phyloP scores from a whole-genome alignment of 1,139 yeast species.

The Kurtzmaniella quercitrusa region DNA sequence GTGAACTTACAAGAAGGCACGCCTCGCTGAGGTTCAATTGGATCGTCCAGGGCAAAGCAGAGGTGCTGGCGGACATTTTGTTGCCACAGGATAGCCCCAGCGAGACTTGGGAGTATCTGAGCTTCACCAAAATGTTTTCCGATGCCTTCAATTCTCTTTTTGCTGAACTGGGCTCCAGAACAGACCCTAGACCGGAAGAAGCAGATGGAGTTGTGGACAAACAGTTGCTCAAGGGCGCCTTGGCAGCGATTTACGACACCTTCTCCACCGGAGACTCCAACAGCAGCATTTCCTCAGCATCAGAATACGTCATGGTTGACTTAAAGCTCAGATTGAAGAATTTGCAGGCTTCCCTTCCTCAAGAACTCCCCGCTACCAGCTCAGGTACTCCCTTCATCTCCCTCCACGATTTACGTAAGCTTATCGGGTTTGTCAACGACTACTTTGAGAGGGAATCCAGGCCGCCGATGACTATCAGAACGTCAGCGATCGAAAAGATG shows the following conservation, averaged over 20 bases:
- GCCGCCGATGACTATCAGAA: conserved; percentile 41
- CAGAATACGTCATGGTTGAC: conserved; percentile 61
- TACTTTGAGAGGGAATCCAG: conserved; percentile 18
- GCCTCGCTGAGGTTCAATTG: conserved; percentile 56
- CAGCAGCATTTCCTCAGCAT: conserved; percentile 5
- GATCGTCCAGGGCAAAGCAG: conserved; percentile 68
- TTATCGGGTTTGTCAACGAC: conserved; percentile 56
- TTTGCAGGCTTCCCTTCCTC: conserved; percentile 55
- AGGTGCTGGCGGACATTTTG: conserved; percentile 65
- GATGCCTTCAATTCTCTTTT: conserved; percentile 26
- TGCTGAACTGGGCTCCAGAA: neutral
- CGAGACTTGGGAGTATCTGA: conserved; percentile 21
- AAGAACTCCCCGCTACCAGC: conserved; percentile 45
- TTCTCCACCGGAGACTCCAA: conserved; percentile 17
- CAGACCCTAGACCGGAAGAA: conserved; percentile 6
- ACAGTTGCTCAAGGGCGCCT: conserved; percentile 36
- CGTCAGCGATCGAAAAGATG: conserved; percentile 58
- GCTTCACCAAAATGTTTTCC: conserved; percentile 23
- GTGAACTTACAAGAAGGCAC: conserved; percentile 31
- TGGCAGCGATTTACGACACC: conserved; percentile 42
- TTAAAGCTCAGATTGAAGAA: conserved; percentile 60
- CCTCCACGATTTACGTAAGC: conserved; percentile 54
- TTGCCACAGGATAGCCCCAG: conserved; percentile 37
- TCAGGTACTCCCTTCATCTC: conserved; percentile 54
- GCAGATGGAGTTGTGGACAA: conserved; percentile 14